phyloP scores from a whole-genome alignment of 352 stramenopile genomes.

The Globisporangium uncinulatum region DNA sequence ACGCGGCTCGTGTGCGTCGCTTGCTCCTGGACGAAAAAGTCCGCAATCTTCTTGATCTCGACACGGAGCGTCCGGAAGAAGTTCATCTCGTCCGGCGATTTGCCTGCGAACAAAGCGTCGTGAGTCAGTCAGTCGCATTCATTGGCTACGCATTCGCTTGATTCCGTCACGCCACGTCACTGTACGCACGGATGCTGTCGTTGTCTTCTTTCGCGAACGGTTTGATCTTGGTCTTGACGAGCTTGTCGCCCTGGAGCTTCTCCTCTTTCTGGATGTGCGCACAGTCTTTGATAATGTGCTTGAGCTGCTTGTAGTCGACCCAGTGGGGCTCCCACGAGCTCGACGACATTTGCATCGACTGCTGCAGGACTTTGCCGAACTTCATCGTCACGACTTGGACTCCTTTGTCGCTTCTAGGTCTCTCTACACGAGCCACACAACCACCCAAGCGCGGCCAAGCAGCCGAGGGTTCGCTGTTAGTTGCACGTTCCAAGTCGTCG shows the following conservation, averaged over 20 bases:
- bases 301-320: conserved; percentile 88
- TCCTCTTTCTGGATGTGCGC: conserved; percentile 84
- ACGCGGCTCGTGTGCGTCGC: conserved; percentile 62
- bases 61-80: conserved; percentile 82
- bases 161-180: too few relatives aligned
- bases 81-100: conserved; percentile 82
- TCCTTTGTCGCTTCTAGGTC: background rate
- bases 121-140: background rate
- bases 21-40: conserved; percentile 85
- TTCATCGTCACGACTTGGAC: conserved; percentile 44
- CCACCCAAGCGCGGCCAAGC: too few relatives aligned
- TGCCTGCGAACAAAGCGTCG: conserved; percentile 24
- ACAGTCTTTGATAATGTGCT: conserved; percentile 89
- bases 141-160: too few relatives aligned
- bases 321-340: conserved; percentile 66
- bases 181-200: conserved; percentile 79
- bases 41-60: conserved; percentile 83
- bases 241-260: conserved; percentile 70
- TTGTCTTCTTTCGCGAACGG: conserved; percentile 76
- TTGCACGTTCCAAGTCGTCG: background rate
- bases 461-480: background rate
- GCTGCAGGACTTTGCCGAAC: conserved; percentile 85
- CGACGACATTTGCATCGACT: conserved; percentile 84
- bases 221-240: conserved; percentile 77
- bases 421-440: background rate